These are phyloP conservation scores for Eleusine indica DNA, from an alignment of 176 grass and related monocot species.

Conservation along the genomic window DNA sequence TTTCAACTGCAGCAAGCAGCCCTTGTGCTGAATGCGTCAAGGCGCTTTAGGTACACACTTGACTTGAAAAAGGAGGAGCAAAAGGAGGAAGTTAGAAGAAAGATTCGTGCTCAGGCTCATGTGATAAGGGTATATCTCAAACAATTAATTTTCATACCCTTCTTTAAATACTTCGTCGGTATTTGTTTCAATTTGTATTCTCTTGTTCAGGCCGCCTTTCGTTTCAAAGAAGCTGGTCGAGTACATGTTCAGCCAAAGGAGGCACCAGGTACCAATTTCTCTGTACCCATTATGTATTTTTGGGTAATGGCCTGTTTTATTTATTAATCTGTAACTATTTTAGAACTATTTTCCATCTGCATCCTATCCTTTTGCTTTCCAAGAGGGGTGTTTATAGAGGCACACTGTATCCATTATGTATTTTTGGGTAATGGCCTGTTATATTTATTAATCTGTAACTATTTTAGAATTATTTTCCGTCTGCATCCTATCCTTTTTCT, in stretches of 20 bases:
- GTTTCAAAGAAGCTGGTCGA: constrained; percentile 82
- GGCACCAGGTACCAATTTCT: constrained; percentile 39
- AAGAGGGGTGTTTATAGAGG: not conserved
- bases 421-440: not conserved
- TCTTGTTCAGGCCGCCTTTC: constrained; percentile 67
- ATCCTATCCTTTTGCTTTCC: not conserved
- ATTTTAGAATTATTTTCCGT: constrained; percentile 28
- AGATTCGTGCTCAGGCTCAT: constrained; percentile 88
- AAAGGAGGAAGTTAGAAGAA: constrained; percentile 71
- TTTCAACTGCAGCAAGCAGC: constrained; percentile 66
- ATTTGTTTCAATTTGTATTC: constrained; percentile 29
- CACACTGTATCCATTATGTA: not conserved
- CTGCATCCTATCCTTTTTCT: not conserved
- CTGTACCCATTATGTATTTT: not conserved
- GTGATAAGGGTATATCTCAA: constrained; percentile 62
- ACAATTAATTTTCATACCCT: not conserved
- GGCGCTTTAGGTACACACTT: constrained; percentile 89
- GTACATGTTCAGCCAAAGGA: constrained; percentile 27
- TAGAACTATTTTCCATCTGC: constrained; percentile 29
- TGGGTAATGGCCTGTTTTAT: not conserved
- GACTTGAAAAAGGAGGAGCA: constrained; percentile 86
- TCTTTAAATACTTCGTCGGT: constrained; percentile 16
- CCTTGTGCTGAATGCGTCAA: constrained; percentile 87
- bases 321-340: constrained; percentile 6
- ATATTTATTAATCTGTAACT: constrained; percentile 12